phyloP scores from a whole-genome alignment of 371 early-diverging fungal genomes.

The Mucor irregularis region DNA sequence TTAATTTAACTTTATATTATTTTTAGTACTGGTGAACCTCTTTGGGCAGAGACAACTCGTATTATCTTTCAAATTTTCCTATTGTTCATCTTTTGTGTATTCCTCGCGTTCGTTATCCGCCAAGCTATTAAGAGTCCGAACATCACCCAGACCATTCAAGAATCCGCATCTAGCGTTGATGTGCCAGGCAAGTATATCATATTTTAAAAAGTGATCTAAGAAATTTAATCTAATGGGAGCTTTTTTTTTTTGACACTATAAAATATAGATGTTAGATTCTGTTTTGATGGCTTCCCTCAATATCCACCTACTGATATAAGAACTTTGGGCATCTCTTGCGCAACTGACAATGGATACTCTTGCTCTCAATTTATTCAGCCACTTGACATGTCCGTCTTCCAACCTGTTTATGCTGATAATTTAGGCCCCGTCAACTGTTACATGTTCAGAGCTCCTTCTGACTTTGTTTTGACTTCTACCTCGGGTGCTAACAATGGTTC shows the following conservation, averaged over 20 bases:
- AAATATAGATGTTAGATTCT: conserved; percentile 47
- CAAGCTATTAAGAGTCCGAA: conserved; percentile 48
- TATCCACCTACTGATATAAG: conserved; percentile 10
- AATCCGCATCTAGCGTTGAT: conserved; percentile 31
- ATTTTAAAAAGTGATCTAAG: neutral
- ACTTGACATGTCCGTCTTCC: conserved; percentile 38
- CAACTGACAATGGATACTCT: conserved; percentile 38
- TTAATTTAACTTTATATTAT: neutral
- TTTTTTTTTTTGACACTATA: too few relatives aligned
- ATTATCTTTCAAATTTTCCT: conserved; percentile 41
- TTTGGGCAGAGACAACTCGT: conserved; percentile 53
- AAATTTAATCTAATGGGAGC: too few relatives aligned
- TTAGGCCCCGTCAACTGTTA: conserved; percentile 46
- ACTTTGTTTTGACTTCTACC: conserved; percentile 39
- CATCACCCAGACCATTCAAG: conserved; percentile 41
- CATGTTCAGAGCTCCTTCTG: conserved; percentile 35
- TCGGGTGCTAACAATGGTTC: conserved; percentile 50
- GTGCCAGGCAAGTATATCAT: conserved; percentile 23
- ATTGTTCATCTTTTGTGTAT: conserved; percentile 39
- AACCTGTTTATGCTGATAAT: conserved; percentile 36
- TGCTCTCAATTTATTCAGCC: conserved; percentile 29
- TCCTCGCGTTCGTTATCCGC: conserved; percentile 43
- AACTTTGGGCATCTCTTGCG: conserved; percentile 35
- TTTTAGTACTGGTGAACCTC: conserved; percentile 45
- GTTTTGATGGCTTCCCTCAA: conserved; percentile 44